Evolutionary conservation across 305 asterid species (phyloP).

Genomic region (Euphrasia arctica): DNA sequence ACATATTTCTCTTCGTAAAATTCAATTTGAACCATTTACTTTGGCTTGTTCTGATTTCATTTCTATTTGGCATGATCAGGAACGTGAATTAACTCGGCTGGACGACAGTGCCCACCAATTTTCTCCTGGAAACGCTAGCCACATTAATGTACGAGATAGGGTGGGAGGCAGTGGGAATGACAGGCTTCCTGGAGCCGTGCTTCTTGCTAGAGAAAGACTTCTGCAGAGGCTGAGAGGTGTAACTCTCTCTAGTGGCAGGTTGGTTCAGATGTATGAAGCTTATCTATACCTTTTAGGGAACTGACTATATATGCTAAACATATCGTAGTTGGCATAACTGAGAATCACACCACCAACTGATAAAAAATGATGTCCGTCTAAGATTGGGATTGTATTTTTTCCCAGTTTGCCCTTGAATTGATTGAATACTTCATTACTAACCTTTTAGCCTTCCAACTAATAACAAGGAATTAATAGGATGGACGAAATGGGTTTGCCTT

Average conservation of each 20-base stretch:
- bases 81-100: slow-evolving; percentile 42
- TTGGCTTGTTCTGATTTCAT: slow-evolving; percentile 15
- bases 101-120: slow-evolving; percentile 46
- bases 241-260: slow-evolving; percentile 64
- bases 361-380: no score
- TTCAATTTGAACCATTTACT: background rate
- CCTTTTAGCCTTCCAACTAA: no score
- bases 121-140: slow-evolving; percentile 31
- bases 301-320: slow-evolving; percentile 2
- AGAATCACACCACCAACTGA: background rate
- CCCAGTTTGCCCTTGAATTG: no score
- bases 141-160: slow-evolving; percentile 36
- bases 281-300: background rate
- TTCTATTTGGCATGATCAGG: slow-evolving; percentile 44
- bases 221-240: slow-evolving; percentile 79
- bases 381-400: no score
- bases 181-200: slow-evolving; percentile 80
- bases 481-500: no score
- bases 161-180: slow-evolving; percentile 44
- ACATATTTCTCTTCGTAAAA: no score
- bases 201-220: slow-evolving; percentile 93
- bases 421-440: no score
- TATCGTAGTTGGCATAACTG: slow-evolving; percentile 9
- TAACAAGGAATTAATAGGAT: no score
- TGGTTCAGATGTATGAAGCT: slow-evolving; percentile 18